A percentile compares a stretch with the other conserved stretches of the same genome.
Evolutionary conservation across 257 asterid species (phyloP).

Genomic region (Catharanthus roseus): DNA sequence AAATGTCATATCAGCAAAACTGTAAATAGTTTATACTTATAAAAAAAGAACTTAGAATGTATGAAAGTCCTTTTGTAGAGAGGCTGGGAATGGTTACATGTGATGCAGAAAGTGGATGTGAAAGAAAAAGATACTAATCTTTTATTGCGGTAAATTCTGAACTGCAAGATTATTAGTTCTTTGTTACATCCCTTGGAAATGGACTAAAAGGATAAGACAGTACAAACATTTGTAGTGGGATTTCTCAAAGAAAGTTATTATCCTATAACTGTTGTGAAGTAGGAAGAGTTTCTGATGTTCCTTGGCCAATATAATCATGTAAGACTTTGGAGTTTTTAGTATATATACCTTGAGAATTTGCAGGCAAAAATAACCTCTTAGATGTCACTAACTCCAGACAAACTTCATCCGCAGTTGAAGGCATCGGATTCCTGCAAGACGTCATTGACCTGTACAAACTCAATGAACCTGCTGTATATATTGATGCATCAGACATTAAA

Average conservation of each 20-base stretch:
- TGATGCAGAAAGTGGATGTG: background rate
- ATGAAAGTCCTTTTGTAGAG: no score
- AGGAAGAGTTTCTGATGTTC: constrained; percentile 7
- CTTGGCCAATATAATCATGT: constrained; percentile 17
- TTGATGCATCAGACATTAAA: constrained; percentile 8
- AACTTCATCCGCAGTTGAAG: constrained; percentile 14
- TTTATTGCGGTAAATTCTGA: background rate
- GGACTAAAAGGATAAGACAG: background rate
- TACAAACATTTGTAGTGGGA: background rate
- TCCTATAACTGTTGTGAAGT: constrained; percentile 4
- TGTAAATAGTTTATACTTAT: no score
- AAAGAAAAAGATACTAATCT: background rate
- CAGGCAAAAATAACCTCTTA: constrained; percentile 22
- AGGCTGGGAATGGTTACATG: no score
- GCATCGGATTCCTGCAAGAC: constrained; percentile 9
- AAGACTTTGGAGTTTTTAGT: constrained; percentile 7
- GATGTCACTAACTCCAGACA: constrained; percentile 11
- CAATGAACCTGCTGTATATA: background rate
- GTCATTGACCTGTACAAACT: constrained; percentile 13
- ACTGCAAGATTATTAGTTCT: constrained; percentile 1
- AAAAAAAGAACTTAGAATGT: no score
- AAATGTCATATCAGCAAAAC: no score
- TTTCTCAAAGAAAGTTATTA: background rate
- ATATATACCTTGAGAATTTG: constrained; percentile 26
- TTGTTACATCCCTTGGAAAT: background rate